Conservation (phyloP, 2,329 filamentous ascomycete species). For the Zasmidium cellare region DNA sequence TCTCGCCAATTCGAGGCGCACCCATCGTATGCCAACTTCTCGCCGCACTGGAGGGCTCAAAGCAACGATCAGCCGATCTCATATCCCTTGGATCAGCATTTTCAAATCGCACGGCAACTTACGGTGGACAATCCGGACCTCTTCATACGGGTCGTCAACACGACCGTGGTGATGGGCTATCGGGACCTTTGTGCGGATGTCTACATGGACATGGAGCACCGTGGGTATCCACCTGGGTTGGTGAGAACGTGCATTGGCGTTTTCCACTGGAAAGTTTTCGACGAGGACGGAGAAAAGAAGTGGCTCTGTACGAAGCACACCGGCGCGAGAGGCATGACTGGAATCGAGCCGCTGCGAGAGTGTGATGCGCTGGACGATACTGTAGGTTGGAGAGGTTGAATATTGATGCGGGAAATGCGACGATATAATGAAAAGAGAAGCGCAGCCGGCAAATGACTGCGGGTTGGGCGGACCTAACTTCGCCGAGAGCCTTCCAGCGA, state of each 20-base stretch:
- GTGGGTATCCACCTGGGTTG: background rate
- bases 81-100: background rate
- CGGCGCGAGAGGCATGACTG: background rate
- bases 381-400: background rate
- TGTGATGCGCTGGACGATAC: background rate
- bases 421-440: too few species aligned
- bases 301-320: background rate
- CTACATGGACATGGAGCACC: background rate
- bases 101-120: background rate
- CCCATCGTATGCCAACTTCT: background rate
- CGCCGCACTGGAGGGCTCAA: background rate
- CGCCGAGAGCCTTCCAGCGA: too few species aligned
- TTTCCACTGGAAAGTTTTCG: background rate
- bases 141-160: background rate
- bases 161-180: background rate
- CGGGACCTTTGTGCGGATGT: background rate
- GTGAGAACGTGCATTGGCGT: background rate
- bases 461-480: too few species aligned
- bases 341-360: background rate
- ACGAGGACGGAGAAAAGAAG: background rate
- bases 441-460: too few species aligned
- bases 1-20: background rate
- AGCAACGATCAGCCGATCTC: background rate
- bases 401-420: too few species aligned
- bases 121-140: background rate